Evolutionary conservation across 108 stramenopile species (phyloP), one percentile per base, ranked within the genome.

Genomic region (Pseudonitzschia multistriata): DNA sequence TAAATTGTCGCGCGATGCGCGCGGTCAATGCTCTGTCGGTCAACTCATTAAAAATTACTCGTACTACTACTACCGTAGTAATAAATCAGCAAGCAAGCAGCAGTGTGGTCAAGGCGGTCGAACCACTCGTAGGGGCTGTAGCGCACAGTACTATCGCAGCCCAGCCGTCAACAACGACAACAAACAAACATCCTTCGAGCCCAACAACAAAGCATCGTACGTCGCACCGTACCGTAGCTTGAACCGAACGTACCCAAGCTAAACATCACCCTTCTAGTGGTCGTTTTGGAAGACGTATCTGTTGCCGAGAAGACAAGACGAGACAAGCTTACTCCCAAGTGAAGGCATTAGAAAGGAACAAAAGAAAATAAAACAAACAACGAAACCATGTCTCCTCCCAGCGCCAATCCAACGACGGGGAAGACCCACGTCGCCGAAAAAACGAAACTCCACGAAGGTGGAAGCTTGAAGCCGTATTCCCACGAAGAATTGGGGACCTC

Each of bases 401-500:
- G 33, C n/a, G 57, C 57, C 34, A 59, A 59, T 35, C 57, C 57
- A 34, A 59, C 57, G n/a, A 59, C 57, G 19, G 57, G 57, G 4
- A 59, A 59, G 57, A 35, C 57, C 31, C 57, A 59, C 34, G 24
- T 29, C n/a, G 77, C 67, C 25, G 81, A 73, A 49, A 73, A 73
- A 27, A 68, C 65, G 37, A 77, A 62, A 56, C 73, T 68, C 42
- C 77, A 88, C 54, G 79, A 68, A 17, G 83, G 85, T 5, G 21
- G 21, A 52, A 50, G 71, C 10, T 72, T 90, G 53, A 82, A 81
- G 42, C 85, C 89, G 8, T 90, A 85, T 63, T 79, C 83, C 14
- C 89, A 90, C 62, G 85, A 86, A 64, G 89, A 90, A 67, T 81
- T 82, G 37, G 85, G 83, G 3, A 59, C 70, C 37, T 70, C 67